A percentile compares a stretch with the other conserved stretches of the same genome.
Evolutionary conservation across 768 basidiomycete species (phyloP).

Genomic region (Suillus bovinus): DNA sequence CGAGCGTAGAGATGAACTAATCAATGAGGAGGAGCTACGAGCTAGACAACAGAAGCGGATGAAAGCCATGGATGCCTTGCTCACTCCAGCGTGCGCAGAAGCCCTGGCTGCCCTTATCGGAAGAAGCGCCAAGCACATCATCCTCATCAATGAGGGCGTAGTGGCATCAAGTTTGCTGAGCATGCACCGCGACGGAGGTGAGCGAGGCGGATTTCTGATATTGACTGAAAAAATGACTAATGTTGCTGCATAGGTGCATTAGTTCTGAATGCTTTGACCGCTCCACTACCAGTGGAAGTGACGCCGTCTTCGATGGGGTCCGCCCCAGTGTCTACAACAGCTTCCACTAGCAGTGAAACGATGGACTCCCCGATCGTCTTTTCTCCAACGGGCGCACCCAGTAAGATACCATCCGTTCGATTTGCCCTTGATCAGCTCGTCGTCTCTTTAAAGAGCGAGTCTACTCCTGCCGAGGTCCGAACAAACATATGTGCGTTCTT

Average conservation of each 20-base stretch:
- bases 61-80: conserved; percentile 51
- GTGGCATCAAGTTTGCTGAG: conserved; percentile 80
- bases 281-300: conserved; percentile 46
- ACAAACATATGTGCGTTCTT: conserved; percentile 76
- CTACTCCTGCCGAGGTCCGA: conserved; percentile 70
- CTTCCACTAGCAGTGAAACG: conserved; percentile 44
- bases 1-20: conserved; percentile 36
- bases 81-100: conserved; percentile 54
- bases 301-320: conserved; percentile 32
- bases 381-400: conserved; percentile 38
- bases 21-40: conserved; percentile 34
- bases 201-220: conserved; percentile 21
- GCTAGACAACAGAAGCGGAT: conserved; percentile 51
- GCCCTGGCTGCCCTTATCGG: conserved; percentile 72
- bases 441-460: conserved; percentile 54
- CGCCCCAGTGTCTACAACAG: conserved; percentile 37
- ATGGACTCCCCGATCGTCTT: conserved; percentile 47
- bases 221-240: conserved; percentile 4
- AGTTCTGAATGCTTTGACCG: conserved; percentile 60
- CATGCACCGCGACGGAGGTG: conserved; percentile 65
- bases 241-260: conserved; percentile 47
- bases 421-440: conserved; percentile 71
- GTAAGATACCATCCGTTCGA: conserved; percentile 45
- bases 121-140: conserved; percentile 76
- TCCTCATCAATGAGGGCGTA: conserved; percentile 87